Evolutionary conservation across 2,329 filamentous ascomycete genomes (phyloP).

Genomic region (Penicillium psychrosexuale): DNA sequence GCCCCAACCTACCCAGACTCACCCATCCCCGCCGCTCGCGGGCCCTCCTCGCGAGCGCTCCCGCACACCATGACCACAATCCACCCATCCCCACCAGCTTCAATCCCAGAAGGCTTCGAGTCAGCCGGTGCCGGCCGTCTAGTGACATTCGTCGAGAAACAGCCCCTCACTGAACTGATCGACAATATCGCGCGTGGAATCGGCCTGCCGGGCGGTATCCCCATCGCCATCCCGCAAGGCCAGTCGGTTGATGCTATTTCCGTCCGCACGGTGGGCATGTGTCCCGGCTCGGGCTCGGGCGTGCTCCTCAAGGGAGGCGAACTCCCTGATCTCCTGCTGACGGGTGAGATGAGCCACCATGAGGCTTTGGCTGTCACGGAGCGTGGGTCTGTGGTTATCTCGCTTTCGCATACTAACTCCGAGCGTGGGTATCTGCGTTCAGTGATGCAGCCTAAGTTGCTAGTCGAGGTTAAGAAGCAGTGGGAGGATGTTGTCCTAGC

Average conservation of each 20-base stretch:
- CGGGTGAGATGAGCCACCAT: conserved; percentile 91
- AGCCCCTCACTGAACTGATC: conserved; percentile 58
- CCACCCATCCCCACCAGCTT: conserved; percentile 42
- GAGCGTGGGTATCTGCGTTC: conserved; percentile 77
- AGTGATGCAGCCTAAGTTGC: conserved; percentile 65
- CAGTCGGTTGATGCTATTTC: conserved; percentile 51
- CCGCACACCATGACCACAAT: conserved; percentile 55
- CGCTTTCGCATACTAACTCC: conserved; percentile 88
- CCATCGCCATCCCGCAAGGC: conserved; percentile 62
- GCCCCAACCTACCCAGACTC: conserved; percentile 41
- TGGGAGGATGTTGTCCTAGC: conserved; percentile 53
- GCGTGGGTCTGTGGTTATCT: conserved; percentile 75
- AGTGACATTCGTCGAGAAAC: conserved; percentile 53
- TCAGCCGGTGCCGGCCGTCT: conserved; percentile 62
- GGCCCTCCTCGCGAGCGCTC: conserved; percentile 2
- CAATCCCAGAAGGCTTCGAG: conserved; percentile 39
- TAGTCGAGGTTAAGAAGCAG: conserved; percentile 55
- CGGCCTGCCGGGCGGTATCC: conserved; percentile 64
- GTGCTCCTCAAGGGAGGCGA: conserved; percentile 60
- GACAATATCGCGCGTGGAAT: conserved; percentile 60
- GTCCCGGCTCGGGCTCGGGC: conserved; percentile 80
- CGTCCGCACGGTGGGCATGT: conserved; percentile 74
- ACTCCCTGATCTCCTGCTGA: conserved; percentile 76
- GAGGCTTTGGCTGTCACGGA: conserved; percentile 84
- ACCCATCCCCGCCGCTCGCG: conserved; percentile 27